phyloP scores from a whole-genome alignment of 73 alveolate genomes.

The Chromera velia region DNA sequence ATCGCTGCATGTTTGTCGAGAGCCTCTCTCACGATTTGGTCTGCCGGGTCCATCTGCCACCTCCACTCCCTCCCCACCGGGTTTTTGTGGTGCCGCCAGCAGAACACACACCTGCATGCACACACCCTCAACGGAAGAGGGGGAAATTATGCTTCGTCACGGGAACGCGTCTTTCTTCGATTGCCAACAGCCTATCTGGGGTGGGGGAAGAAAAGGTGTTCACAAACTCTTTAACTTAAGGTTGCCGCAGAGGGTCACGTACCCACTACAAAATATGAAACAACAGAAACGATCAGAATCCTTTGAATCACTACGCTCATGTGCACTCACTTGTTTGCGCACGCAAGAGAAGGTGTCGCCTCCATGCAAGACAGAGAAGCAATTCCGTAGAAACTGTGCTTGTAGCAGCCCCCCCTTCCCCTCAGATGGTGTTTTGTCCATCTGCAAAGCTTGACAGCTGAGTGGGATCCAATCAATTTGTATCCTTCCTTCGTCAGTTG shows the following conservation, averaged over 20 bases:
- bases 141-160: too few relatives aligned
- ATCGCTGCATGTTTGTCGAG: background rate
- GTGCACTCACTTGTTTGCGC: conserved; percentile 1
- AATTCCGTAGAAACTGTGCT: conserved; percentile 46
- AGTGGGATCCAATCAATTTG: conserved; percentile 31
- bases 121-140: too few relatives aligned
- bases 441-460: conserved; percentile 48
- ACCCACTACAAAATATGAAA: too few relatives aligned
- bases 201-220: too few relatives aligned
- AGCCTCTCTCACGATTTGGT: background rate
- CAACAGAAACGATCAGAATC: too few relatives aligned
- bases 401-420: conserved; percentile 45
- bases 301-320: too few relatives aligned
- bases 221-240: too few relatives aligned
- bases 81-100: conserved; percentile 49
- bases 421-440: conserved; percentile 48
- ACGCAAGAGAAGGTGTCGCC: conserved; percentile 46
- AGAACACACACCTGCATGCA: conserved; percentile 44
- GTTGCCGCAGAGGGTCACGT: too few relatives aligned
- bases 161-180: too few relatives aligned
- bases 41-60: conserved; percentile 45
- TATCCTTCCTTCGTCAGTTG: conserved; percentile 35
- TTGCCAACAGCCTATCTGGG: too few relatives aligned
- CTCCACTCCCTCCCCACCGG: conserved; percentile 28
- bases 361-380: conserved; percentile 37